Conservation (phyloP, 176 grass and related monocot species). For the Triticum dicoccoides region DNA sequence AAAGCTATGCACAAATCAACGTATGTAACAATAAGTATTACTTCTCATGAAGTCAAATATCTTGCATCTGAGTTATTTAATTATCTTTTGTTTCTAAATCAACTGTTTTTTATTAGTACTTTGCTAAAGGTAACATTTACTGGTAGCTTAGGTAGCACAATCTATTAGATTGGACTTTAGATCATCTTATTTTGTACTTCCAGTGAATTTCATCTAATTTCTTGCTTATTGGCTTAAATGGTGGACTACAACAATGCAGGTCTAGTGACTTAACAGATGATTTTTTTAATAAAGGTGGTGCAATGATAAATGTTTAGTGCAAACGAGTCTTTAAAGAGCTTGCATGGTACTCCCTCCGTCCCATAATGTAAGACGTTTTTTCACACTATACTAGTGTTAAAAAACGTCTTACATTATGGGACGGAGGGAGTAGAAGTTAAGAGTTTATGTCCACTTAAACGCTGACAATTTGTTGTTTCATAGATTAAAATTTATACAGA, state of each 20-base stretch:
- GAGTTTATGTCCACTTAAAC: constrained; percentile 7
- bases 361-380: no score
- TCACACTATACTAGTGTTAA: no score
- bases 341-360: background rate
- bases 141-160: background rate
- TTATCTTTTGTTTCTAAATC: background rate
- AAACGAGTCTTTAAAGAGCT: constrained; percentile 1
- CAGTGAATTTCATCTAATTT: background rate
- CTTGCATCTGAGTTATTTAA: background rate
- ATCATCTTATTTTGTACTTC: background rate
- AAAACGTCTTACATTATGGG: no score
- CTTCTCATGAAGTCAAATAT: constrained; percentile 5
- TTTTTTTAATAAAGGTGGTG: background rate
- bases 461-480: background rate
- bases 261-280: background rate
- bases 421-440: background rate
- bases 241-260: background rate
- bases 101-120: background rate
- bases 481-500: background rate
- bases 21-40: constrained; percentile 48
- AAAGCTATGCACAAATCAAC: constrained; percentile 93
- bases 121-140: background rate
- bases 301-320: background rate
- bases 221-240: background rate
- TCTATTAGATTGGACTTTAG: background rate